Base-by-base conservation (phyloP, 208 protist species). In the Acanthamoeba healyi region DNA sequence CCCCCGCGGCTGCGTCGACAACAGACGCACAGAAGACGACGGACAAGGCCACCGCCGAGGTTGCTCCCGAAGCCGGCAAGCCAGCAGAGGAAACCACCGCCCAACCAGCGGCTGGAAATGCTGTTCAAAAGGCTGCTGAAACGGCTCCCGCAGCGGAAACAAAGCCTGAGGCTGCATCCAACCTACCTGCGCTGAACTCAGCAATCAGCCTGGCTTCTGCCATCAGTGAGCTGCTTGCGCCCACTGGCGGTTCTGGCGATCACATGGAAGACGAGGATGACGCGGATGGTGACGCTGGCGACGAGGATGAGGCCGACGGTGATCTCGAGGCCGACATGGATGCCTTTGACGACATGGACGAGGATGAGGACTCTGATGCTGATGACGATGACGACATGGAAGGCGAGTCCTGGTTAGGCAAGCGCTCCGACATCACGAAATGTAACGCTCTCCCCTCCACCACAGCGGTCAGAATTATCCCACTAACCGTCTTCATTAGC, bases 331-430 rank as follows among this genome's bases (percentile, higher is more conserved):
- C n/a, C 70, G 70, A 81, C 40, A 46, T 40, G 24, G 70, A 81
- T 29, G 32, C 77, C 46, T 86, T 86, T 86, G 77, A 86, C 22
- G 77, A 86, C 0, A n/a, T 86, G 24, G 77, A 86, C n/a, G 77
- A 51, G 7, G 77, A 86, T 29, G 77, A 86, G 44, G 77, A 86
- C 77, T 86, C 77, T 14, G 77, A 86, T n/a, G 40, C 15, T 7
- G 77, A 86, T 10, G 77, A 86, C 34, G 77, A 86, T 26, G 77
- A 86, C 44, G 77, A 86, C 34, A n/a, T n/a, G 54, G 77, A 86
- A 12, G 22, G 34, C 32, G 77, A 86, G 7, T 17, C 44, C 22
- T 86, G 77, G 77, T 86, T 86, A n/a, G 46, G 77, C 77, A 86
- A 86, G 46, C 77, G 77, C n/a, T 86, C 77, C 44, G 77, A 86